phyloP scores from a whole-genome alignment of 2,329 filamentous ascomycete species.

The Daldinia sp. region DNA sequence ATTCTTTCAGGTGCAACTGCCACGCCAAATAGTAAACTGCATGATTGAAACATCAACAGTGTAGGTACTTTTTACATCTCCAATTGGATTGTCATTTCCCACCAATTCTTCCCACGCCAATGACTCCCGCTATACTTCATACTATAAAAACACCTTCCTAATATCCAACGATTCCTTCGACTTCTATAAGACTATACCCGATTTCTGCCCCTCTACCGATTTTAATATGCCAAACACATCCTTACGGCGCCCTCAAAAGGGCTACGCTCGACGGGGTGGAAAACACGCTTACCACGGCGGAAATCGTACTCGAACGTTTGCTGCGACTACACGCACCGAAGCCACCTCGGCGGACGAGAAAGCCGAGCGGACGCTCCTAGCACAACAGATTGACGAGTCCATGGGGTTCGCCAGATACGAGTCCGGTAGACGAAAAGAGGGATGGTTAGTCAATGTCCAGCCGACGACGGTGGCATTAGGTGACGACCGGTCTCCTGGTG shows the following conservation, averaged over 20 bases:
- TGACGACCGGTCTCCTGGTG: constrained; percentile 83
- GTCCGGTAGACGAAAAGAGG: constrained; percentile 77
- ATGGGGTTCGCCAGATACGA: constrained; percentile 96
- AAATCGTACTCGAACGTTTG: constrained; percentile 76
- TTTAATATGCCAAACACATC: constrained; percentile 66
- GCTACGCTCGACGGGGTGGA: constrained; percentile 72
- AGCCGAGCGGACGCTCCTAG: constrained; percentile 82
- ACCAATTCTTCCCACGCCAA: constrained; percentile 4
- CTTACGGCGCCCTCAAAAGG: constrained; percentile 68
- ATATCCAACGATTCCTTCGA: constrained; percentile 3
- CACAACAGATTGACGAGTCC: constrained; percentile 88
- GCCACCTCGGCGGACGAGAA: constrained; percentile 92
- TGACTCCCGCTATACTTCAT: constrained; percentile 5
- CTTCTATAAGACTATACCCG: constrained; percentile 1
- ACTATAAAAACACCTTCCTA: constrained; percentile 2
- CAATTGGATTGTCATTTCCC: constrained; percentile 2
- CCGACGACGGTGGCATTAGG: constrained; percentile 77
- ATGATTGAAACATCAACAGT: background rate
- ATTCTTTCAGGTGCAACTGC: constrained; percentile 12
- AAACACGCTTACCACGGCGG: constrained; percentile 75
- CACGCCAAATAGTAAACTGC: background rate
- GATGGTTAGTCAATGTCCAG: constrained; percentile 97
- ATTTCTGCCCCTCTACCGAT: background rate
- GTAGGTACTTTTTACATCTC: background rate
- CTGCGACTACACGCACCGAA: constrained; percentile 79